Percentiles rank a stretch among this genome's conserved stretches.
phyloP scores from a whole-genome alignment of 2,329 filamentous ascomycete genomes.

The Emergomyces africanus region DNA sequence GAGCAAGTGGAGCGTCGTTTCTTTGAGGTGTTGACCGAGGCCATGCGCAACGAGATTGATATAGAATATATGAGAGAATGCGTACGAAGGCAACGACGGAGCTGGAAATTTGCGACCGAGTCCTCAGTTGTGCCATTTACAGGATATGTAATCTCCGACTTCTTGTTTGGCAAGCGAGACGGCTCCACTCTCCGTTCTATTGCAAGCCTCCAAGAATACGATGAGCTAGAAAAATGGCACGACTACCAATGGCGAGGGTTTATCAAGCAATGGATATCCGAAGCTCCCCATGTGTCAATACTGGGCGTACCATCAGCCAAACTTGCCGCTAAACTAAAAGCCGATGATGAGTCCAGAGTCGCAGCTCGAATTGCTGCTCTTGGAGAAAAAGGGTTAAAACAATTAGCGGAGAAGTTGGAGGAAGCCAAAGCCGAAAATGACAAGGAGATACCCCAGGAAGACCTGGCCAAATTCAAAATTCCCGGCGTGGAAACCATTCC shows the following conservation, averaged over 20 bases:
- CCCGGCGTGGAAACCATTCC: conserved; percentile 84
- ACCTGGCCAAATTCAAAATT: conserved; percentile 72
- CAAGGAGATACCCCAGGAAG: conserved; percentile 63
- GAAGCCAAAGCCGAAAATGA: conserved; percentile 82
- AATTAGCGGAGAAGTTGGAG: conserved; percentile 63
- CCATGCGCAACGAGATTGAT: conserved; percentile 64
- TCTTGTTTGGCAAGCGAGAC: conserved; percentile 76
- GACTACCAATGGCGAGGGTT: conserved; percentile 76
- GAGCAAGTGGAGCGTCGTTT: conserved; percentile 73
- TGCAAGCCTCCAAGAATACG: conserved; percentile 41
- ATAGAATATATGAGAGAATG: conserved; percentile 86
- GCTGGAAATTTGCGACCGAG: conserved; percentile 74
- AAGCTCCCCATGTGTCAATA: conserved; percentile 77
- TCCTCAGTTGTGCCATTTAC: conserved; percentile 69
- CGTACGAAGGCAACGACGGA: conserved; percentile 65
- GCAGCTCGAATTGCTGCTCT: conserved; percentile 66
- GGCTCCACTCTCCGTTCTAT: conserved; percentile 60
- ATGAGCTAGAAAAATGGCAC: conserved; percentile 63
- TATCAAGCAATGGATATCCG: conserved; percentile 68
- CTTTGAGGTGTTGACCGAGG: conserved; percentile 69
- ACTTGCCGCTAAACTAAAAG: conserved; percentile 68
- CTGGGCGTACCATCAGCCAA: conserved; percentile 74
- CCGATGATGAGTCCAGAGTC: conserved; percentile 65
- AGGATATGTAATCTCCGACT: conserved; percentile 78
- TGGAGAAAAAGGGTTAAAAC: conserved; percentile 67